These are phyloP conservation scores for Fusarium poae DNA, from an alignment of 2,329 filamentous ascomycete genomes.

Conservation along the genomic window DNA sequence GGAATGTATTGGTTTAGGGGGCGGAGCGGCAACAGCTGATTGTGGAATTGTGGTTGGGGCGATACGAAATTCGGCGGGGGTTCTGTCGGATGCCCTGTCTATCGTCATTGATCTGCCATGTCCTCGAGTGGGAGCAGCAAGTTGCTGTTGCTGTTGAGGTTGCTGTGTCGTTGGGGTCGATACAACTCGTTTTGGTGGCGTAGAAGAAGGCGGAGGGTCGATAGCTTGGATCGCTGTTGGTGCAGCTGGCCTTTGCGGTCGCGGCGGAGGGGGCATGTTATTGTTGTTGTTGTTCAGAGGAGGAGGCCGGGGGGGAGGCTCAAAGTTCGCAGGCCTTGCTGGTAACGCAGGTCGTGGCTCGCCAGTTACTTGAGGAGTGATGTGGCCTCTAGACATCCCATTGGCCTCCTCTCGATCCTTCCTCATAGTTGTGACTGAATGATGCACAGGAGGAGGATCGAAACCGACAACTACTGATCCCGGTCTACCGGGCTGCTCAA, in stretches of 20 bases:
- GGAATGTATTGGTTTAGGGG: conserved; percentile 40
- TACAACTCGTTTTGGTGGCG: conserved; percentile 51
- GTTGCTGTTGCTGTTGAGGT: conserved; percentile 50
- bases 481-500: conserved; percentile 40
- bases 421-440: conserved; percentile 59
- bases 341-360: conserved; percentile 64
- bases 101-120: conserved; percentile 53
- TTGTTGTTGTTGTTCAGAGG: conserved; percentile 31
- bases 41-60: conserved; percentile 40
- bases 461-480: conserved; percentile 49
- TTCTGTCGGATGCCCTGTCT: conserved; percentile 53
- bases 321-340: conserved; percentile 58
- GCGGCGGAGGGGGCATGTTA: conserved; percentile 58
- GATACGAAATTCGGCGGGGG: conserved; percentile 43
- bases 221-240: conserved; percentile 37
- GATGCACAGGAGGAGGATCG: conserved; percentile 69
- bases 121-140: conserved; percentile 49
- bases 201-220: conserved; percentile 34
- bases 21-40: conserved; percentile 28
- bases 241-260: conserved; percentile 59
- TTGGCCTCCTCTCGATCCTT: conserved; percentile 62
- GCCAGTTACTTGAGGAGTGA: conserved; percentile 58
- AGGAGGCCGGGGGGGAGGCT: conserved; percentile 39
- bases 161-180: conserved; percentile 51
- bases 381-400: conserved; percentile 53